Base-by-base conservation (phyloP, 2,329 filamentous ascomycete genomes). In the Trichoderma sp. region DNA sequence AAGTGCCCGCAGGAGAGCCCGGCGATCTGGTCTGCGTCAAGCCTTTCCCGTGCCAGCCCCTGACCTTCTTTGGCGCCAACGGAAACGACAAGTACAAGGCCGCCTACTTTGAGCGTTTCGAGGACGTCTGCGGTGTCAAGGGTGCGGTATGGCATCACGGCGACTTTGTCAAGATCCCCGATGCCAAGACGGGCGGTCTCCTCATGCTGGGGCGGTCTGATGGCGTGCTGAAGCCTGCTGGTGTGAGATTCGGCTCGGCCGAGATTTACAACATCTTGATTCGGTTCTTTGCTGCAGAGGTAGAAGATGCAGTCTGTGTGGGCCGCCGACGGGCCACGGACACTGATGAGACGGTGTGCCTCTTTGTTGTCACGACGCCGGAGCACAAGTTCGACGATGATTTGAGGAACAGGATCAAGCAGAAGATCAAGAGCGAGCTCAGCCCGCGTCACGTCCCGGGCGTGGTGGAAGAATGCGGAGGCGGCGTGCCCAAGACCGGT, bases 181-280 rank as follows among this genome's bases (percentile, higher is more conserved):
- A 94, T 74, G 86, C 89, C 0, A 76, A 81, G 19, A 96, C 92
- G 0, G 90, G 92, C 14, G 93, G 94, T 0, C 82, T 98, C 11
- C 85, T 93, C 73, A 98, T 98, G 95, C 86, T 98, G 0, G 95
- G 96, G 3, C 88, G 95, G 31, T 96, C 92, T 63, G 95, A 99
- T 75, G 96, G 96, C 4, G 92, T 98, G 6, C 82, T 99, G 16
- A 99, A 99, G 78, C 96, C 96, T 0, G 88, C 91, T 0, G 96
- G 96, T 2, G 93, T 99, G 21, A 86, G 95, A 0, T 98, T 99
- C 76, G 95, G 95, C 5, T 94, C 90, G 37, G 94, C 95, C 0
- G 96, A 99, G 83, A 97, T 99, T 24, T 98, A 98, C 81, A 97
- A 97, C 77, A 85, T 97, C n/a, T 82, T 98, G 33, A 87, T 96